Evolutionary conservation across 371 early-diverging fungal species (phyloP).

Genomic region (Cladochytrium tenue): DNA sequence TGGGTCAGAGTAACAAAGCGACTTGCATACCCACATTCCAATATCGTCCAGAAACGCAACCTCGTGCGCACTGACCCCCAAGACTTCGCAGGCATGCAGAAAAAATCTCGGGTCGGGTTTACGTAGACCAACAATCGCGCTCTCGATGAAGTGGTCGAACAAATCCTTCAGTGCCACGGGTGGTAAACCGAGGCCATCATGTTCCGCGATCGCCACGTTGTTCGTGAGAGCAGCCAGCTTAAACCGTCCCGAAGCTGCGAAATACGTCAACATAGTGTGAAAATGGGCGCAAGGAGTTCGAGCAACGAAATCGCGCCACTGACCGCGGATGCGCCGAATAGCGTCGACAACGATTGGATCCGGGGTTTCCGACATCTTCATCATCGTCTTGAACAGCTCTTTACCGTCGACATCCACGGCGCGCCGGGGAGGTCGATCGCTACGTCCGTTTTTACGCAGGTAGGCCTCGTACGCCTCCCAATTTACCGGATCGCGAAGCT

Average conservation of each 20-base stretch:
- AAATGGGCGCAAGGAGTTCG: background rate
- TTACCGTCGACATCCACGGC: conserved; percentile 61
- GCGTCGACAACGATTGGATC: conserved; percentile 60
- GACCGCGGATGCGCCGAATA: conserved; percentile 48
- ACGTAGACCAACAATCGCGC: conserved; percentile 47
- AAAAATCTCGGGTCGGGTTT: conserved; percentile 74
- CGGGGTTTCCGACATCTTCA: conserved; percentile 57
- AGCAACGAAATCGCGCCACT: too few relatives aligned
- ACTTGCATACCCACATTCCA: conserved; percentile 31
- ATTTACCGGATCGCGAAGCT: conserved; percentile 18
- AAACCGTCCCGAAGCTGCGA: conserved; percentile 51
- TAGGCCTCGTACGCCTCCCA: conserved; percentile 10
- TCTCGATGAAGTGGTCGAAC: conserved; percentile 45
- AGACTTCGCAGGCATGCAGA: conserved; percentile 59
- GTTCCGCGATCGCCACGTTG: conserved; percentile 35
- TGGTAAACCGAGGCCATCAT: conserved; percentile 30
- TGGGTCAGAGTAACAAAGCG: background rate
- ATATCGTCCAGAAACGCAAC: conserved; percentile 77
- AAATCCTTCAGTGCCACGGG: conserved; percentile 9
- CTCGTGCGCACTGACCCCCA: conserved; percentile 59
- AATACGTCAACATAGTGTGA: background rate
- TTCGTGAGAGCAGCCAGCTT: conserved; percentile 78
- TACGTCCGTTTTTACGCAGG: background rate
- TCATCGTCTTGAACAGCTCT: conserved; percentile 70
- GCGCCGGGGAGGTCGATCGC: background rate